Conservation (phyloP, 2,329 filamentous ascomycete genomes). For the Fusarium sp. region DNA sequence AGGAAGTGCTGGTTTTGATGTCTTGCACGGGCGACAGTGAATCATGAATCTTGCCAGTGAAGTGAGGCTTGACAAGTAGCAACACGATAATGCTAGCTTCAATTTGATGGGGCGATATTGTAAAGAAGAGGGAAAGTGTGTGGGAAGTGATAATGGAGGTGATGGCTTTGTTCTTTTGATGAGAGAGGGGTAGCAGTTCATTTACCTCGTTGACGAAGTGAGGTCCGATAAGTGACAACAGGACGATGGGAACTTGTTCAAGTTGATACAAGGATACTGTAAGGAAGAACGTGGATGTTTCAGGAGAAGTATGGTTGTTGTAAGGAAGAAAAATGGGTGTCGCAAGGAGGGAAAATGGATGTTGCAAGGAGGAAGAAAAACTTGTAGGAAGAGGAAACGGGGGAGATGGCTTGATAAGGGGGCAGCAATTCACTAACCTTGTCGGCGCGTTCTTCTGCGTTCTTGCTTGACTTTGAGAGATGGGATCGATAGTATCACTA, state of each 20-base stretch:
- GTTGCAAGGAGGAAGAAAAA: neutral
- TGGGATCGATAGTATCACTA: neutral
- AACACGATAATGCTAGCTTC: neutral
- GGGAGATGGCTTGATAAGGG: neutral
- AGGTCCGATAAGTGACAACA: neutral
- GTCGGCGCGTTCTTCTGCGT: neutral
- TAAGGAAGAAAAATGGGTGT: neutral
- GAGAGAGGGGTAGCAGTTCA: neutral
- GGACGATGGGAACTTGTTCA: neutral
- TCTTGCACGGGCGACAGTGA: neutral
- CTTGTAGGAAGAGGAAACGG: neutral
- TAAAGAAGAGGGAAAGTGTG: neutral
- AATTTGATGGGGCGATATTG: neutral
- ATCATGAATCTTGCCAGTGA: neutral
- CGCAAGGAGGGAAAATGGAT: neutral
- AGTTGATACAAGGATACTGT: neutral
- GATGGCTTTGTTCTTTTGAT: neutral
- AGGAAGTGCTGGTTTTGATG: neutral
- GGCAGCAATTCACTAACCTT: constrained; percentile 10
- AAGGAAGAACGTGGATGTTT: neutral
- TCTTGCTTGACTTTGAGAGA: neutral
- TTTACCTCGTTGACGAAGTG: neutral
- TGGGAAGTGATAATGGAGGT: no score
- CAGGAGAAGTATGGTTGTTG: neutral
- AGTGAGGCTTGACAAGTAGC: neutral